A percentile compares a stretch with the other conserved stretches of the same genome.
These are phyloP conservation scores for Stenogyne calaminthoides DNA, from an alignment of 305 asterid species.

Conservation along the genomic window DNA sequence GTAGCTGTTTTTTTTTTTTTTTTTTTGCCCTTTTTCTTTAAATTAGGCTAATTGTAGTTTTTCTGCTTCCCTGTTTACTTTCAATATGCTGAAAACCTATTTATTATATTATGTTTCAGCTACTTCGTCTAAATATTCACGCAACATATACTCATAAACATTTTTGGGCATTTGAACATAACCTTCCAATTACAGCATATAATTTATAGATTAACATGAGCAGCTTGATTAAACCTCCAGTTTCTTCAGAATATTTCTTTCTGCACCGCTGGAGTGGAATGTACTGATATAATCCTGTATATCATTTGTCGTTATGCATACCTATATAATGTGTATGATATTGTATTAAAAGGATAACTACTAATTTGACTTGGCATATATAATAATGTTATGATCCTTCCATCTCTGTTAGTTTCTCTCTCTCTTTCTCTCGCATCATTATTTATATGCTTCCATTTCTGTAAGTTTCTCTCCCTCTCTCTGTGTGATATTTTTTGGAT, in stretches of 20 bases:
- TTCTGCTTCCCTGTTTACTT: background rate
- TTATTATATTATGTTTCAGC: background rate
- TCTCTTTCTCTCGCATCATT: background rate
- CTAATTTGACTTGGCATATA: constrained; percentile 11
- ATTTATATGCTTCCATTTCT: background rate
- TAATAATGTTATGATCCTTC: background rate
- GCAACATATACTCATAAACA: background rate
- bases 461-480: background rate
- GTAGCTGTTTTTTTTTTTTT: background rate
- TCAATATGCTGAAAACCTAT: constrained; percentile 10
- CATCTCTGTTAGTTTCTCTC: background rate
- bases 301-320: background rate
- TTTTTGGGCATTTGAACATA: background rate
- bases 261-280: constrained; percentile 10
- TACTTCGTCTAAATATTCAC: constrained; percentile 4
- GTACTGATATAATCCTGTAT: background rate
- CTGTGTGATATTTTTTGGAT: constrained; percentile 21
- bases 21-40: background rate
- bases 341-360: background rate
- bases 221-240: constrained; percentile 15
- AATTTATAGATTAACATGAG: background rate
- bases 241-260: constrained; percentile 1
- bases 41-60: background rate
- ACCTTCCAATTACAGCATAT: constrained; percentile 1
- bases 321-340: background rate